These are phyloP conservation scores for Umbelopsis ramanniana DNA, from an alignment of 192 early-diverging fungal genomes.

Conservation along the genomic window DNA sequence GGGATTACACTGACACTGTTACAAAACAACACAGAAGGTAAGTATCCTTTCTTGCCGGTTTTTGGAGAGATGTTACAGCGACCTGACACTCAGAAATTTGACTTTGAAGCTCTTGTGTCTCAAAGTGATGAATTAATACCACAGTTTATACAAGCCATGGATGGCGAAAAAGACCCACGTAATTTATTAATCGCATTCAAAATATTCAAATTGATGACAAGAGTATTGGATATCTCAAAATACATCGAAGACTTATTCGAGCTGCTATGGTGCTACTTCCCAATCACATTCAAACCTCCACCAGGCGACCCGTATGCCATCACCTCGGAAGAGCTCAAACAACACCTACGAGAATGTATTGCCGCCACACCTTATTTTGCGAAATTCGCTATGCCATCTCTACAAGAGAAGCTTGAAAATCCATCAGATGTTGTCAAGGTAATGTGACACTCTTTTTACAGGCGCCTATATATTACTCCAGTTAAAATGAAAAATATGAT, in stretches of 20 bases:
- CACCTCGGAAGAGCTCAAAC: conserved; percentile 90
- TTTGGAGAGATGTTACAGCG: too few relatives aligned
- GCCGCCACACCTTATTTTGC: conserved; percentile 84
- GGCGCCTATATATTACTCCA: too few relatives aligned
- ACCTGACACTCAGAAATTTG: too few relatives aligned
- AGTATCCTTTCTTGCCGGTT: neutral
- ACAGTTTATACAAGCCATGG: conserved; percentile 53
- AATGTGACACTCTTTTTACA: neutral
- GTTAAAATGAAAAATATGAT: too few relatives aligned
- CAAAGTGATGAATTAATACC: neutral
- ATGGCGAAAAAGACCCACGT: conserved; percentile 99
- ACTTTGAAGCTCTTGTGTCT: neutral
- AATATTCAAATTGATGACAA: conserved; percentile 71
- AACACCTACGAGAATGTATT: conserved; percentile 76
- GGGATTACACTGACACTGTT: neutral
- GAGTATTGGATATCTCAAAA: conserved; percentile 76
- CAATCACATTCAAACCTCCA: conserved; percentile 96
- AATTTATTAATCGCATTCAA: conserved; percentile 90
- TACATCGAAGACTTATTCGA: conserved; percentile 93
- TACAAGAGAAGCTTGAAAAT: conserved; percentile 90
- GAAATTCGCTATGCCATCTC: conserved; percentile 78
- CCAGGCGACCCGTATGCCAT: conserved; percentile 93
- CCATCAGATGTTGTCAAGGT: conserved; percentile 88
- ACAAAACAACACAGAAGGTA: conserved; percentile 1
- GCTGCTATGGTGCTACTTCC: conserved; percentile 98